phyloP scores from a whole-genome alignment of 2,329 filamentous ascomycete genomes.

The Fusarium humuli region DNA sequence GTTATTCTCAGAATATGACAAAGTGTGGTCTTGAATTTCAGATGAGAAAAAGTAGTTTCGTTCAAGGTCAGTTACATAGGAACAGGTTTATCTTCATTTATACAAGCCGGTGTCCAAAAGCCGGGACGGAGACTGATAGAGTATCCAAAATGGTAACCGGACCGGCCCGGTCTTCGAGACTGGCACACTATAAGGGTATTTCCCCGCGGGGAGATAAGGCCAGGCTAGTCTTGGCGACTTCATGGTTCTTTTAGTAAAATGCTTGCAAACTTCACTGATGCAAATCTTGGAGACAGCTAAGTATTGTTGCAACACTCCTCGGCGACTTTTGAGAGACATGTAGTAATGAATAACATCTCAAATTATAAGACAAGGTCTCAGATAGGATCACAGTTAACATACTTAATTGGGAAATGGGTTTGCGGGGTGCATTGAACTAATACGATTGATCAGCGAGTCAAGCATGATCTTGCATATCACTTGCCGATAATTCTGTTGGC shows the following conservation, averaged over 20 bases:
- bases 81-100: slow-evolving; percentile 5
- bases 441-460: neutral
- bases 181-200: neutral
- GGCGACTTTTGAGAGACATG: no score
- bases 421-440: neutral
- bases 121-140: neutral
- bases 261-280: neutral
- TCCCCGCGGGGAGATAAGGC: slow-evolving; percentile 7
- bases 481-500: neutral
- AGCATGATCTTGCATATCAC: neutral
- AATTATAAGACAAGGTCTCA: neutral
- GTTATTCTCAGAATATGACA: neutral
- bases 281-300: neutral
- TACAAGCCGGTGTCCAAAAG: neutral
- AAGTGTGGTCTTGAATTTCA: no score
- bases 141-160: neutral
- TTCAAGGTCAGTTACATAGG: neutral
- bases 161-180: slow-evolving; percentile 5
- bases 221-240: neutral
- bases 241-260: neutral
- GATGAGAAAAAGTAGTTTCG: neutral
- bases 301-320: neutral
- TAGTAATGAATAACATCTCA: neutral
- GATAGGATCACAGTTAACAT: neutral
- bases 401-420: neutral